Evolutionary conservation across 352 stramenopile species (phyloP), one percentile per base, ranked within the genome.

Genomic region (Globisporangium cystogenes): DNA sequence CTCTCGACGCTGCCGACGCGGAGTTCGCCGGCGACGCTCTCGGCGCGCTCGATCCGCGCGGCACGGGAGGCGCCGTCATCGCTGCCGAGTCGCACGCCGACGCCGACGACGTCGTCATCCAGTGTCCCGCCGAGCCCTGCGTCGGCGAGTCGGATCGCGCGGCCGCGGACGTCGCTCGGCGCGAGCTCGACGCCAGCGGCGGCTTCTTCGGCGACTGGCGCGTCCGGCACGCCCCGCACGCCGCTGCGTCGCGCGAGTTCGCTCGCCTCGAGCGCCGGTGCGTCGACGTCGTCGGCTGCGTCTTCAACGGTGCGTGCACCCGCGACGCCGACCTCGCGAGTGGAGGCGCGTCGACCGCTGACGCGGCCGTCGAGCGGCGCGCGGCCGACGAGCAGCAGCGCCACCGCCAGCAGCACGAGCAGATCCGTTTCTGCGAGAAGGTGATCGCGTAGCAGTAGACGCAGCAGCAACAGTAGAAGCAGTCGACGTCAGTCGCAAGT

Each of bases 1-100:
- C 60, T 80, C 15, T 78, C 70, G 4, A 78, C 69, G 7, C 55
- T 80, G 26, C 67, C 70, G 20, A 64, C 61, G 33, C 68, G 71
- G 3, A 61, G 54, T 15, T 55, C 62, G 27, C 55, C 67, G 5
- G 45, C 57, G 8, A 53, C 54, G 33, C 53, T 61, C 37, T 44
- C 70, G 31, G 53, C 56, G 4, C 62, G 63, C 36, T 52, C 65
- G 18, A 39, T 64, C 23, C 60, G 61, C 16, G 41, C 46, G 31
- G 44, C 54, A 14, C 45, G 40, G 5, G 58, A 66, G 6, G 51
- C 58, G 14, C 51, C 64, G 4, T 33, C 51, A 0, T 51, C 64
- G 6, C 35, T 62, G 14, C 61, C 54, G 12, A 58, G 60, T 39
- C 60, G 63, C 12, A 62, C 52, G 21, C 37, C 61, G 20, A 21